These are phyloP conservation scores for Hypericum perforatum DNA, from an alignment of 345 rosid species.

Conservation along the genomic window DNA sequence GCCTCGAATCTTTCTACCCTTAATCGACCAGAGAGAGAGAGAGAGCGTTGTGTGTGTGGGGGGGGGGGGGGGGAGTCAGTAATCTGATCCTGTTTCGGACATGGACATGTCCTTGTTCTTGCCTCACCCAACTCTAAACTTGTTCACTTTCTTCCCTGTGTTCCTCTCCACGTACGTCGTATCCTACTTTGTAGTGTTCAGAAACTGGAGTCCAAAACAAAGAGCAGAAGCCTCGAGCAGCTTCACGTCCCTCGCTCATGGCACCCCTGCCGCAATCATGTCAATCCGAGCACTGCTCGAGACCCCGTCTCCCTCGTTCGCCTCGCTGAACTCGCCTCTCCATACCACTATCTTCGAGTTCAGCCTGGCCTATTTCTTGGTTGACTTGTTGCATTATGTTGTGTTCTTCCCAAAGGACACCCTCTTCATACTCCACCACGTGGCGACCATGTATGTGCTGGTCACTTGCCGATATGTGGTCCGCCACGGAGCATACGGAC, in stretches of 20 bases:
- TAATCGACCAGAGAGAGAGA: too few species aligned
- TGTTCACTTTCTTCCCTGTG: conserved; percentile 30
- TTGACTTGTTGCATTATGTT: conserved; percentile 65
- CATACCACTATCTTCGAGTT: conserved; percentile 58
- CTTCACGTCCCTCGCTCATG: conserved; percentile 63
- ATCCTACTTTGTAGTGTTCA: conserved; percentile 42
- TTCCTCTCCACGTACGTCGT: conserved; percentile 36
- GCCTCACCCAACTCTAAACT: conserved; percentile 2
- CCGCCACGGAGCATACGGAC: conserved; percentile 45
- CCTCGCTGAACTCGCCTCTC: conserved; percentile 41
- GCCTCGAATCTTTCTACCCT: too few species aligned
- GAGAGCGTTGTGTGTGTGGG: too few species aligned
- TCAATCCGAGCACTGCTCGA: conserved; percentile 32
- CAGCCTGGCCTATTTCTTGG: conserved; percentile 65
- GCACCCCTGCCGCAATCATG: conserved; percentile 59
- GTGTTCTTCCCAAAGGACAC: conserved; percentile 47
- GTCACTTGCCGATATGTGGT: conserved; percentile 55
- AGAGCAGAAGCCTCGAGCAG: conserved; percentile 65
- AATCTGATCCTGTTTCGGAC: too few species aligned
- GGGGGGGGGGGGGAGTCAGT: too few species aligned
- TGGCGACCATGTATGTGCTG: conserved; percentile 62
- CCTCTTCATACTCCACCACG: conserved; percentile 83
- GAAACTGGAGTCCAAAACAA: conserved; percentile 44
- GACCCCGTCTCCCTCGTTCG: conserved; percentile 21
- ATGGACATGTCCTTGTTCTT: conserved; percentile 24